phyloP scores from a whole-genome alignment of 1,284 basidiomycete species.

The Melanopsichium pennsylvanicum region DNA sequence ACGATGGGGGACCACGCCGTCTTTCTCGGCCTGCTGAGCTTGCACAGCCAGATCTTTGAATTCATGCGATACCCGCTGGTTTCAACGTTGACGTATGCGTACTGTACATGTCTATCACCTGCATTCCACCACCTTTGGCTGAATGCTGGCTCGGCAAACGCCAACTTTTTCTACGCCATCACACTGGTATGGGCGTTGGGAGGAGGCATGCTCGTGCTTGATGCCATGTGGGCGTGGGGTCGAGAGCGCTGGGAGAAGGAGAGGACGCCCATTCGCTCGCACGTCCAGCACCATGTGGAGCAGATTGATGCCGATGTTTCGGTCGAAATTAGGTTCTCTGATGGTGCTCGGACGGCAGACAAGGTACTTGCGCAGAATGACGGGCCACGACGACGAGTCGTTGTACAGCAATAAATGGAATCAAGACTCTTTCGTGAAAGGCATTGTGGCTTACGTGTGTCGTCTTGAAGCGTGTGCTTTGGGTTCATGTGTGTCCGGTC shows the following conservation, averaged over 20 bases:
- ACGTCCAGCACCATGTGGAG: background rate
- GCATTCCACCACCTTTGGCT: conserved; percentile 94
- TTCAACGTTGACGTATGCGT: conserved; percentile 81
- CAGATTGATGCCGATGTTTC: conserved; percentile 7
- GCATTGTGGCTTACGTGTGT: too few species aligned
- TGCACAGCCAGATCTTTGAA: conserved; percentile 84
- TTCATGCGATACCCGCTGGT: conserved; percentile 89
- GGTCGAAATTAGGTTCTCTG: too few species aligned
- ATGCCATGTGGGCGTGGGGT: conserved; percentile 76
- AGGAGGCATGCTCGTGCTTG: conserved; percentile 81
- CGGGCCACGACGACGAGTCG: conserved; percentile 15
- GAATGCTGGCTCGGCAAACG: conserved; percentile 88
- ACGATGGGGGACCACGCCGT: conserved; percentile 86
- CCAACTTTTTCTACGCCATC: conserved; percentile 97
- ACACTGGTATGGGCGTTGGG: conserved; percentile 91
- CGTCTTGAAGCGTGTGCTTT: too few species aligned
- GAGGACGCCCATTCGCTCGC: conserved; percentile 29
- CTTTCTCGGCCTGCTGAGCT: conserved; percentile 79
- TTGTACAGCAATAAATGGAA: conserved; percentile 29
- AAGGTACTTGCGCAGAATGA: conserved; percentile 8
- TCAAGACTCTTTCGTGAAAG: background rate
- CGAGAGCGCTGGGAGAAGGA: conserved; percentile 56
- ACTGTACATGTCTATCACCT: conserved; percentile 85
- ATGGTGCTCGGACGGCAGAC: too few species aligned
- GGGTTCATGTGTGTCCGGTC: too few species aligned